Evolutionary conservation across 805 yeast species (phyloP).

Genomic region (Suhomyces pyralidae): DNA sequence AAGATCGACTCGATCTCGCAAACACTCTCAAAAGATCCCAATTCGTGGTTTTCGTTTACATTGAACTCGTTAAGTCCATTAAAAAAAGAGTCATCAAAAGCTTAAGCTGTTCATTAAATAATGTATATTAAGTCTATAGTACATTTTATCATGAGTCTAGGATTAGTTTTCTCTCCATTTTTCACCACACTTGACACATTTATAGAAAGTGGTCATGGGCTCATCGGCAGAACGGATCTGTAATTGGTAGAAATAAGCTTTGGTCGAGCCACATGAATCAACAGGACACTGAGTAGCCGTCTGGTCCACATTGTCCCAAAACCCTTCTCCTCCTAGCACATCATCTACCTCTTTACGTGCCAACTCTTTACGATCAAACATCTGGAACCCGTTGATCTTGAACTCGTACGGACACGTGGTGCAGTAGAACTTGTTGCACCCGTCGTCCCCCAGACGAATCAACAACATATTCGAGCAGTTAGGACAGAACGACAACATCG

Average conservation of each 20-base stretch:
- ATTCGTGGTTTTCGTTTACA: slow-evolving; percentile 11
- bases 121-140: not conserved
- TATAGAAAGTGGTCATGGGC: slow-evolving; percentile 98
- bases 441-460: slow-evolving; percentile 54
- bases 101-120: no score
- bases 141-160: not conserved
- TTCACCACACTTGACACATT: slow-evolving; percentile 88
- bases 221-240: slow-evolving; percentile 98
- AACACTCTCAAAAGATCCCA: slow-evolving; percentile 3
- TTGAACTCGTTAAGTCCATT: not conserved
- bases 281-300: slow-evolving; percentile 90
- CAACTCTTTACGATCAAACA: slow-evolving; percentile 80
- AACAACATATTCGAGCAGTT: slow-evolving; percentile 88
- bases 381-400: slow-evolving; percentile 76
- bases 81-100: not conserved
- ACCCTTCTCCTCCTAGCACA: slow-evolving; percentile 93
- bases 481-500: slow-evolving; percentile 93
- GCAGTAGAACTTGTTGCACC: slow-evolving; percentile 72
- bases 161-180: slow-evolving; percentile 92
- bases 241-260: slow-evolving; percentile 94
- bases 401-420: slow-evolving; percentile 95
- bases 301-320: slow-evolving; percentile 99
- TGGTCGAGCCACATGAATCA: slow-evolving; percentile 79
- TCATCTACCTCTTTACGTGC: slow-evolving; percentile 92
- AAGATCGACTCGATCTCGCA: not conserved